These are phyloP conservation scores for Globisporangium recalcitrans DNA, from an alignment of 352 stramenopile genomes.

Conservation along the genomic window DNA sequence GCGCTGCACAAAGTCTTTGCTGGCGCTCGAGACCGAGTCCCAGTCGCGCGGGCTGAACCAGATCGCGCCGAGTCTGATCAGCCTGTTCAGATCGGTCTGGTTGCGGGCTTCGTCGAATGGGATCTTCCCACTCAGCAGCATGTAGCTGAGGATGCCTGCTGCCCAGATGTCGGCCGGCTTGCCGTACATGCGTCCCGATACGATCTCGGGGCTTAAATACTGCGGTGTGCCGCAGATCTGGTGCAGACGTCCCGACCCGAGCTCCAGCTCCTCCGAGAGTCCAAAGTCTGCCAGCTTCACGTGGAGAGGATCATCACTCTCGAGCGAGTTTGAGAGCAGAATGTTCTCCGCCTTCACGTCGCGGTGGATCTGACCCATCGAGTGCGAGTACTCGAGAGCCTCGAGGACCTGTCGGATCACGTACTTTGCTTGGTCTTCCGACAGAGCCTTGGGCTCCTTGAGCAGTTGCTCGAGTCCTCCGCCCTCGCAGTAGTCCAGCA, in stretches of 20 bases:
- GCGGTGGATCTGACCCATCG: conserved; percentile 87
- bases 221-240: conserved; percentile 94
- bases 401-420: conserved; percentile 76
- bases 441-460: conserved; percentile 47
- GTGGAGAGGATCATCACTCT: conserved; percentile 44
- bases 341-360: conserved; percentile 86
- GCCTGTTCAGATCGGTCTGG: conserved; percentile 53
- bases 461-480: conserved; percentile 82
- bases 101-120: conserved; percentile 54
- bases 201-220: conserved; percentile 96
- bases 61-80: conserved; percentile 88
- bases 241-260: conserved; percentile 81
- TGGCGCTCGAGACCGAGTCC: conserved; percentile 64
- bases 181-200: conserved; percentile 87
- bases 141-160: conserved; percentile 95
- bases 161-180: conserved; percentile 93
- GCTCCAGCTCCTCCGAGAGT: conserved; percentile 86
- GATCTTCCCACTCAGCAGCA: conserved; percentile 61
- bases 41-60: conserved; percentile 90
- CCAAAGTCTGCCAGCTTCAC: conserved; percentile 92
- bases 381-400: conserved; percentile 85
- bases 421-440: conserved; percentile 56
- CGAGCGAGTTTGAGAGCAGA: conserved; percentile 55
- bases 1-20: conserved; percentile 82
- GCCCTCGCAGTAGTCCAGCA: conserved; percentile 82